phyloP scores from a whole-genome alignment of 2,329 filamentous ascomycete species.

The Microsporum canis region DNA sequence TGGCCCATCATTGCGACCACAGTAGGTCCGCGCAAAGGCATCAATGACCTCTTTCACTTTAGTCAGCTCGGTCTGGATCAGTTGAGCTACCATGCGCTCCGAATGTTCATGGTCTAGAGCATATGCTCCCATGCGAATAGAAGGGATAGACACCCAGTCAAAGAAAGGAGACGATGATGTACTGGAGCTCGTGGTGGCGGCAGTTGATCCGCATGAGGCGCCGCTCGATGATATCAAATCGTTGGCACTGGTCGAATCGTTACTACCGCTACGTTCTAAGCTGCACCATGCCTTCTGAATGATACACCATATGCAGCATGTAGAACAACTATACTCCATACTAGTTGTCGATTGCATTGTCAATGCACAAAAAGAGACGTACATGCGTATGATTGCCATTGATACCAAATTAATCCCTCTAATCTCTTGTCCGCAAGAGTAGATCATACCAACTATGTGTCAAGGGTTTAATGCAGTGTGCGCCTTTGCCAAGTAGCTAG shows the following conservation, averaged over 20 bases:
- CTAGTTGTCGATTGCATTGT: no score
- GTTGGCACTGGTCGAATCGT: background rate
- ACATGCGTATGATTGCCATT: no score
- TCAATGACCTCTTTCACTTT: constrained; percentile 1
- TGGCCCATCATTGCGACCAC: background rate
- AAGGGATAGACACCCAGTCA: background rate
- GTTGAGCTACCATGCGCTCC: background rate
- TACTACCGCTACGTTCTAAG: background rate
- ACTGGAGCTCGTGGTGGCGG: background rate
- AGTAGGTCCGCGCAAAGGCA: background rate
- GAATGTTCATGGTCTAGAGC: background rate
- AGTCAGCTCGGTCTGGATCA: background rate
- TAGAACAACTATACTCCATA: no score
- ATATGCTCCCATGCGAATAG: background rate
- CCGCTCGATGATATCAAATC: background rate
- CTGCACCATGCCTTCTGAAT: background rate
- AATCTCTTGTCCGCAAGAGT: no score
- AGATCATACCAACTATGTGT: no score
- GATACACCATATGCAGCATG: no score
- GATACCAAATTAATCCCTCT: no score
- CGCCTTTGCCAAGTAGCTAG: no score
- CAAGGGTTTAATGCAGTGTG: no score
- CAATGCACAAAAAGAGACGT: no score
- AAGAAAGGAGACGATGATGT: background rate
- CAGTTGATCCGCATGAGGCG: background rate